phyloP scores from a whole-genome alignment of 1,139 yeast genomes.

The Sugiyamaella xylanicola region DNA sequence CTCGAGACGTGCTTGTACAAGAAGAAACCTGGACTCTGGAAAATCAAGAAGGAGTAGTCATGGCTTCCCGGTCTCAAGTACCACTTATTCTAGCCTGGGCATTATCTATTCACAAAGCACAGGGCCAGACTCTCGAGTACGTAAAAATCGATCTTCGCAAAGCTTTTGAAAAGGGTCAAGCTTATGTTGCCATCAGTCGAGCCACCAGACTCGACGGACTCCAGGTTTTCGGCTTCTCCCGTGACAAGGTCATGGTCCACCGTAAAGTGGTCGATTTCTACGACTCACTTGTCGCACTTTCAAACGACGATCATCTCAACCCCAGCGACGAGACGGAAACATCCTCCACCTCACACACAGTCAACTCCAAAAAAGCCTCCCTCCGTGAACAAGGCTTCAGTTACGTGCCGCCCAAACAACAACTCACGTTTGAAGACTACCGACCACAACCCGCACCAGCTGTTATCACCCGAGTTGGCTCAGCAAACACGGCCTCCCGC shows the following conservation, averaged over 20 bases:
- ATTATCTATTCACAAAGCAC: slow-evolving; percentile 90
- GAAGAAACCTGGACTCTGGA: slow-evolving; percentile 76
- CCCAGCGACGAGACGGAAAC: neutral
- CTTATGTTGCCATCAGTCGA: slow-evolving; percentile 88
- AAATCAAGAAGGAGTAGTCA: slow-evolving; percentile 55
- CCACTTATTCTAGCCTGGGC: slow-evolving; percentile 96
- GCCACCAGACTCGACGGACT: slow-evolving; percentile 79
- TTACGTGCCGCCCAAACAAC: slow-evolving; percentile 12
- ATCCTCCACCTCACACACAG: neutral
- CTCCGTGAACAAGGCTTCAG: neutral
- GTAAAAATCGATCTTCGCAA: slow-evolving; percentile 77
- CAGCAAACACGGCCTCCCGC: neutral
- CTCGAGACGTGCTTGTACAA: slow-evolving; percentile 70
- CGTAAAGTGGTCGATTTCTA: slow-evolving; percentile 71
- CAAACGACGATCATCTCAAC: neutral
- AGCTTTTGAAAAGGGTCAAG: slow-evolving; percentile 92
- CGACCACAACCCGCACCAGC: neutral
- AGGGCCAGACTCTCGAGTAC: slow-evolving; percentile 87
- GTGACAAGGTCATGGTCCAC: slow-evolving; percentile 65
- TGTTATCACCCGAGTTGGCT: slow-evolving; percentile 5
- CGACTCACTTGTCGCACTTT: slow-evolving; percentile 40
- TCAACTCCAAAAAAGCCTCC: too few species aligned
- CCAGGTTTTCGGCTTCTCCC: slow-evolving; percentile 72
- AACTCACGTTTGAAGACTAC: slow-evolving; percentile 5
- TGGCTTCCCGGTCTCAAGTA: slow-evolving; percentile 57